Evolutionary conservation across 1,284 basidiomycete genomes (phyloP), one percentile per base, ranked within the genome.

Genomic region (Porodaedalea pini): DNA sequence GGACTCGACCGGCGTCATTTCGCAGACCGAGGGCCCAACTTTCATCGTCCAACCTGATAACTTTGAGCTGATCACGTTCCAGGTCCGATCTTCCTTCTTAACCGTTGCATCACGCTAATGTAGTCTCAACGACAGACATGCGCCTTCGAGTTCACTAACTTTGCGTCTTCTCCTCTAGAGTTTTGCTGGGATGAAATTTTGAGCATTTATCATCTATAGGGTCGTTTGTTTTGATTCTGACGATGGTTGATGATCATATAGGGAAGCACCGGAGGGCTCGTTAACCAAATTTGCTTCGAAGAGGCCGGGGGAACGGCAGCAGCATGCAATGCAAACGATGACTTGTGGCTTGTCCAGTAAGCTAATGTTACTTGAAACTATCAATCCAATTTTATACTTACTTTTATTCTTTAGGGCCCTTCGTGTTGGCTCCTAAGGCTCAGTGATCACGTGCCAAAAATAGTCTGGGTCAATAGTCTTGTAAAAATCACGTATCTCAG

Each of bases 101-200:
- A 17, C 8, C 40, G 32, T n/a, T 15, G 19, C 51, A 3, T 21
- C 13, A n/a, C 13, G 21, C 25, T 25, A n/a, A 52, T 19, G 15
- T 11, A 39, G 23, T 4, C 4, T 10, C 17, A 19, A 51, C 7
- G 17, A 6, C 10, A 67, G 27, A 69, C 69, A 5, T 69, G 68
- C 57, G 64, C 65, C 34, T 62, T 66, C 59, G 67, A 65, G 63
- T 67, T 67, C 51, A 61, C 66, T 58, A 68, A 68, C 60, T 58
- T 64, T 41, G 61, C 60, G 32, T 47, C 56, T 19, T 23, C 31
- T 1, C 36, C 65, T 17, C 51, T 68, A 17, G 64, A 66, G 48
- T 68, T 62, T 60, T 70, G 68, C 62, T 69, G 68, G 68, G 59
- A 61, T 37, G 56, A 64, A 25, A 55, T 69, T 5, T 54, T 60